Conservation (phyloP, 2,329 filamentous ascomycete genomes). For the Neofusicoccum kwambonambiense region DNA sequence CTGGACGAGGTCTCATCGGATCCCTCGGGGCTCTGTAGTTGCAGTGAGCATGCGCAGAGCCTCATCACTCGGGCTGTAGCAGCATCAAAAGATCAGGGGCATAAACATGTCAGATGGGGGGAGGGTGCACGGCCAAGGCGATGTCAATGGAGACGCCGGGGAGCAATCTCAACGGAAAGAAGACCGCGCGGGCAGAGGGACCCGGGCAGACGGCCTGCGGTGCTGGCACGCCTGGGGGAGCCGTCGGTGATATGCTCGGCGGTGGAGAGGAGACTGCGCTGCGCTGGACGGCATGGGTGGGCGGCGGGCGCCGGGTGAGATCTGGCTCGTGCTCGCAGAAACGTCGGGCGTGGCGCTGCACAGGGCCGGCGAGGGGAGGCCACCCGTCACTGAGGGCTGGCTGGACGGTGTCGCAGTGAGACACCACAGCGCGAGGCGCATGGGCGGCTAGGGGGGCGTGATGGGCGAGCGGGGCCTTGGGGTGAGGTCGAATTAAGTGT, state of each 20-base stretch:
- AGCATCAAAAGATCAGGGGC: not conserved
- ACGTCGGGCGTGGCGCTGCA: not conserved
- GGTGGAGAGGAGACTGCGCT: not conserved
- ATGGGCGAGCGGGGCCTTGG: not conserved
- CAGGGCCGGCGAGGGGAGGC: not conserved
- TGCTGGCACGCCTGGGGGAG: not conserved
- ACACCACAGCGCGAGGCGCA: not conserved
- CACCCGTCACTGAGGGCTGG: not conserved
- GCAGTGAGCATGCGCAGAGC: not conserved
- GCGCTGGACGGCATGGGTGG: not conserved
- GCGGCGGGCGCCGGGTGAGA: not conserved
- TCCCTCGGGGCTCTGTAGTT: not conserved
- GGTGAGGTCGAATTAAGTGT: constrained; percentile 18
- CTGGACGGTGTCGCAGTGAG: not conserved
- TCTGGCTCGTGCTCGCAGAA: not conserved
- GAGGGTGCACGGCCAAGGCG: not conserved
- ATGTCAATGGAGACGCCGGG: not conserved
- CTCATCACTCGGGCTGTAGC: not conserved
- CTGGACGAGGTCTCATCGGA: not conserved
- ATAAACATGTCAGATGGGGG: not conserved
- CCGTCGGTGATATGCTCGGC: not conserved
- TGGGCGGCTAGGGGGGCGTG: not conserved
- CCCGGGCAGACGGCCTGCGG: not conserved
- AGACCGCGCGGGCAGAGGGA: not conserved
- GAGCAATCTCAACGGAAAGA: not conserved